phyloP scores from a whole-genome alignment of 228 moss, liverwort and hornwort genomes.

The Sphagnum magellanicum region DNA sequence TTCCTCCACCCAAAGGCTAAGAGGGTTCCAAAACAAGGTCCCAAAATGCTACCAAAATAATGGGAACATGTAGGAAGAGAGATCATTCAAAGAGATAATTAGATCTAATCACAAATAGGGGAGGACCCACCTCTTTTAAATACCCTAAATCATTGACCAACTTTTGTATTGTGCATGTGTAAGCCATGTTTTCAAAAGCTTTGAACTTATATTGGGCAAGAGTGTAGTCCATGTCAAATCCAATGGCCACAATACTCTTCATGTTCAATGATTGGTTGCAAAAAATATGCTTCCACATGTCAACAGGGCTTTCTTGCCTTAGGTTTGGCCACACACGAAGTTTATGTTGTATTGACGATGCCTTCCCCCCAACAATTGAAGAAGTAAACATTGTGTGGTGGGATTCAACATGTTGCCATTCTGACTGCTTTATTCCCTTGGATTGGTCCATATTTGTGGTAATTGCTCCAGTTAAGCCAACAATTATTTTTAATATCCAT shows the following conservation, averaged over 20 bases:
- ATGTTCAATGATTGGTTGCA: slow-evolving; percentile 91
- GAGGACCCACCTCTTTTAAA: slow-evolving; percentile 58
- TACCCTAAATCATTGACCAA: slow-evolving; percentile 75
- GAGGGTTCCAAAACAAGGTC: too few species aligned
- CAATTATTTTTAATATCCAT: neutral
- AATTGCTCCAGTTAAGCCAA: slow-evolving; percentile 17
- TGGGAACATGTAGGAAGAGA: too few species aligned
- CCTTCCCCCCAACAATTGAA: slow-evolving; percentile 19
- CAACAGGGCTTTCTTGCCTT: slow-evolving; percentile 40
- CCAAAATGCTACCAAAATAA: too few species aligned
- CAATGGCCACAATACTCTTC: slow-evolving; percentile 93
- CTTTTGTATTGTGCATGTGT: slow-evolving; percentile 74
- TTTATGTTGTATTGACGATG: slow-evolving; percentile 17
- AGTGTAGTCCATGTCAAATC: slow-evolving; percentile 99
- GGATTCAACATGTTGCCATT: slow-evolving; percentile 24
- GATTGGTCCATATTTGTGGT: slow-evolving; percentile 10
- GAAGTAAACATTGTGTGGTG: slow-evolving; percentile 30
- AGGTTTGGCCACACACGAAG: slow-evolving; percentile 31
- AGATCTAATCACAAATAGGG: neutral
- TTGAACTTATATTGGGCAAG: slow-evolving; percentile 92
- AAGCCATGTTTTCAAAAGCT: slow-evolving; percentile 87
- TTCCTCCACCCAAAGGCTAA: too few species aligned
- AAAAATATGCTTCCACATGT: slow-evolving; percentile 68
- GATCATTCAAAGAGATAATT: neutral
- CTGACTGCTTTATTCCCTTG: slow-evolving; percentile 15